Percentiles rank a stretch among this genome's conserved stretches.
These are phyloP conservation scores for Phycomyces blakesleeanus DNA, from an alignment of 192 early-diverging fungal species.

Conservation along the genomic window DNA sequence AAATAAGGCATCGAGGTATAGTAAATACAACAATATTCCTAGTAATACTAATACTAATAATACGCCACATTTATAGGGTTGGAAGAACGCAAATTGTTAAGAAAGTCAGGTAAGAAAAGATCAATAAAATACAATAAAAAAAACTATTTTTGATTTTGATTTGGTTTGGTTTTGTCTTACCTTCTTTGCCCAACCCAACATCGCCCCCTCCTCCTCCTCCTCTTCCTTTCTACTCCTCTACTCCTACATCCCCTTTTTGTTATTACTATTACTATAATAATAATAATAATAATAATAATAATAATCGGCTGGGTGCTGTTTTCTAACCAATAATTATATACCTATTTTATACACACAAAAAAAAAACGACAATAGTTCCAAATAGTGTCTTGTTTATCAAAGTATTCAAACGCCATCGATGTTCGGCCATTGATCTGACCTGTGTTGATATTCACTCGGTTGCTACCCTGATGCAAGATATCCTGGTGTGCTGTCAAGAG, in stretches of 20 bases:
- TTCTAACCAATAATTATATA: background rate
- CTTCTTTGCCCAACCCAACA: background rate
- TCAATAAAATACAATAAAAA: too few species aligned
- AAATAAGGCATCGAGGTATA: slow-evolving; percentile 20
- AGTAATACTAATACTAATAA: background rate
- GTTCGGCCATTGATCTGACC: slow-evolving; percentile 15
- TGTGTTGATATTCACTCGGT: slow-evolving; percentile 23
- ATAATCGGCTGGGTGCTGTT: too few species aligned
- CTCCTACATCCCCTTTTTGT: too few species aligned
- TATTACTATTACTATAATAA: too few species aligned
- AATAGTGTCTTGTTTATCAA: slow-evolving; percentile 30
- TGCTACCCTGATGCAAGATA: slow-evolving; percentile 31
- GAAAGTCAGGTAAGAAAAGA: slow-evolving; percentile 23
- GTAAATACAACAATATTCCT: background rate
- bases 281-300: too few species aligned
- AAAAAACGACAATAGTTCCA: slow-evolving; percentile 9
- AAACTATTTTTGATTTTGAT: background rate
- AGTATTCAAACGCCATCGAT: slow-evolving; percentile 23
- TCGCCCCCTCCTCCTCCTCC: background rate
- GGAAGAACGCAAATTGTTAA: slow-evolving; percentile 26
- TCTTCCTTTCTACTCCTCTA: too few species aligned
- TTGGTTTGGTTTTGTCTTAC: background rate
- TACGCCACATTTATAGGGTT: slow-evolving; percentile 18
- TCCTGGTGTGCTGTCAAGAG: slow-evolving; percentile 26
- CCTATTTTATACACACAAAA: too few species aligned